A percentile compares a stretch with the other conserved stretches of the same genome.
Evolutionary conservation across 305 asterid species (phyloP).

Genomic region (Withania somnifera): DNA sequence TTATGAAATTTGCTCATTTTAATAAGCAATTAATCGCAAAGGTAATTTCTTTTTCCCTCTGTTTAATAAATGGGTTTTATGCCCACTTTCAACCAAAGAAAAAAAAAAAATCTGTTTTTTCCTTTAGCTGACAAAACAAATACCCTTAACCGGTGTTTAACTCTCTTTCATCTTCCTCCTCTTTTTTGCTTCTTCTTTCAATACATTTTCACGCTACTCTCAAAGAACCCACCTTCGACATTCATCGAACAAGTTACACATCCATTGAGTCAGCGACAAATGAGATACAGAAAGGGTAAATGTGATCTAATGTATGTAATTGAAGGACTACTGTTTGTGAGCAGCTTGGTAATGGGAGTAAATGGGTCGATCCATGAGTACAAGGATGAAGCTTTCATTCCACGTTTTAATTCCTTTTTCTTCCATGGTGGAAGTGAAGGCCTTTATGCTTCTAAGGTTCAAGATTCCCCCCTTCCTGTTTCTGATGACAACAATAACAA

Average conservation of each 20-base stretch:
- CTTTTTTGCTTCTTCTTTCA: neutral
- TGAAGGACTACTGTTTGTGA: neutral
- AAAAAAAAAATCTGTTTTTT: neutral
- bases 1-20: no score
- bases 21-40: no score
- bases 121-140: neutral
- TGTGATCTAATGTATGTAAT: slow-evolving; percentile 25
- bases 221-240: neutral
- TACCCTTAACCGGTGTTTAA: neutral
- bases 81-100: no score
- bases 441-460: slow-evolving; percentile 72
- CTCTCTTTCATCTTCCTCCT: neutral
- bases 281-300: slow-evolving; percentile 3
- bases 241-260: neutral
- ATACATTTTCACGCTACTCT: neutral
- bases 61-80: no score
- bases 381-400: slow-evolving; percentile 67
- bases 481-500: slow-evolving; percentile 29
- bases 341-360: slow-evolving; percentile 23
- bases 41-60: no score
- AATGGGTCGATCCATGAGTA: slow-evolving; percentile 92
- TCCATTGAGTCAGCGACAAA: neutral
- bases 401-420: slow-evolving; percentile 80
- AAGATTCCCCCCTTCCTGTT: slow-evolving; percentile 26
- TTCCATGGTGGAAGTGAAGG: slow-evolving; percentile 89